Conservation (phyloP, 176 grass and related monocot genomes). For the Oryza officinalis region DNA sequence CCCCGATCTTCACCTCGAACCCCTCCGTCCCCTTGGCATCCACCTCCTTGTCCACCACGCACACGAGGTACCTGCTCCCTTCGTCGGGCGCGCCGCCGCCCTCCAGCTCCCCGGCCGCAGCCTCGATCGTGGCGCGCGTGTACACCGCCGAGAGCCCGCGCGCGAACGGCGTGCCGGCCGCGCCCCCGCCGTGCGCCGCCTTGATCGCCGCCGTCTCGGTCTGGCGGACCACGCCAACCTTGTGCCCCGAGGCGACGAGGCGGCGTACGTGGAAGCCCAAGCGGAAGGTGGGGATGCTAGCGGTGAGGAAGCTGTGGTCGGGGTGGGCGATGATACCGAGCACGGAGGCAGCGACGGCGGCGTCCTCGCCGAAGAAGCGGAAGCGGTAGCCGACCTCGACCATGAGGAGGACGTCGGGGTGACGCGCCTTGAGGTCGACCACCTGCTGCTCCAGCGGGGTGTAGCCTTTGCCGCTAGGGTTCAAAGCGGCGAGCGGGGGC, state of each 20-base stretch:
- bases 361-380: constrained; percentile 92
- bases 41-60: constrained; percentile 81
- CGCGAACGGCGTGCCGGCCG: constrained; percentile 47
- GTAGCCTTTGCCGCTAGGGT: constrained; percentile 48
- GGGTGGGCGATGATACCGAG: constrained; percentile 85
- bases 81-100: constrained; percentile 35
- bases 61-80: constrained; percentile 65
- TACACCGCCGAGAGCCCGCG: constrained; percentile 72
- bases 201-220: constrained; percentile 92
- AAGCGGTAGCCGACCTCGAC: constrained; percentile 90
- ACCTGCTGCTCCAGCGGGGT: constrained; percentile 92
- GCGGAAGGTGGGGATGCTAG: constrained; percentile 82
- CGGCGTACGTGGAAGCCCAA: constrained; percentile 83
- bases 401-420: constrained; percentile 81
- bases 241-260: constrained; percentile 69
- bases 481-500: background rate
- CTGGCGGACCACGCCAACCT: constrained; percentile 94
- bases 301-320: constrained; percentile 81
- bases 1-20: constrained; percentile 59
- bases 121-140: constrained; percentile 92
- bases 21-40: constrained; percentile 31
- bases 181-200: constrained; percentile 60
- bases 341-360: constrained; percentile 67
- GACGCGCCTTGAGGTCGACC: constrained; percentile 62
- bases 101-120: constrained; percentile 64